These are phyloP conservation scores for Kandelia obovata DNA, from an alignment of 345 rosid species.

Conservation along the genomic window DNA sequence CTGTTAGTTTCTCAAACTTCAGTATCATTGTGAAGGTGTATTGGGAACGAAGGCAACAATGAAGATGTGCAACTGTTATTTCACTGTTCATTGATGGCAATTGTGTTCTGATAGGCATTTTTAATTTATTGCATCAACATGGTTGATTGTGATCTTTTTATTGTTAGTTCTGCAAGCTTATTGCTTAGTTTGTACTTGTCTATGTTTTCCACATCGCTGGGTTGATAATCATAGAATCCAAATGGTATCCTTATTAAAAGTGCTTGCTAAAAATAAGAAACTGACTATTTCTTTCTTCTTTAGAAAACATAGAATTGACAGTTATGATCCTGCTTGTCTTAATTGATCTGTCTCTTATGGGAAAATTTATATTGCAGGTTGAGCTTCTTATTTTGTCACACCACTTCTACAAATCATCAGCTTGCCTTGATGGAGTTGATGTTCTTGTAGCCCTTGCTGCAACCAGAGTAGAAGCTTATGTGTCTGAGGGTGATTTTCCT, in stretches of 20 bases:
- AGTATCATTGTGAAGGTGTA: too few relatives aligned
- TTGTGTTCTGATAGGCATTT: background rate
- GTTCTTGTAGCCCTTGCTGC: conserved; percentile 98
- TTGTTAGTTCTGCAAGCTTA: background rate
- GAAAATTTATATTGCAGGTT: conserved; percentile 50
- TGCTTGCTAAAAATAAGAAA: background rate
- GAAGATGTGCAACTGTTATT: too few relatives aligned
- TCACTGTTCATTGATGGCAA: background rate
- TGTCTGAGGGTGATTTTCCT: conserved; percentile 86
- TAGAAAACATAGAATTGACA: background rate
- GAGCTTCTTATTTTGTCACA: conserved; percentile 96
- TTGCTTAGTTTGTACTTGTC: background rate
- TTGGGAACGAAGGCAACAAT: too few relatives aligned
- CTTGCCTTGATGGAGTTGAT: conserved; percentile 99
- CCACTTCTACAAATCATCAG: conserved; percentile 95
- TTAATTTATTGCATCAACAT: background rate
- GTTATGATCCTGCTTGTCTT: background rate
- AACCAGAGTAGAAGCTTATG: conserved; percentile 91
- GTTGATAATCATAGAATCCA: background rate
- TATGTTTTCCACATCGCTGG: background rate
- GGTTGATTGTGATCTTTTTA: background rate
- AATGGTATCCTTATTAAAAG: too few relatives aligned
- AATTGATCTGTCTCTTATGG: background rate
- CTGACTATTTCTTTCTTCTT: background rate
- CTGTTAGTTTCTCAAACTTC: too few relatives aligned